phyloP scores from a whole-genome alignment of 805 yeast genomes.

The Jamesozyma piceae region DNA sequence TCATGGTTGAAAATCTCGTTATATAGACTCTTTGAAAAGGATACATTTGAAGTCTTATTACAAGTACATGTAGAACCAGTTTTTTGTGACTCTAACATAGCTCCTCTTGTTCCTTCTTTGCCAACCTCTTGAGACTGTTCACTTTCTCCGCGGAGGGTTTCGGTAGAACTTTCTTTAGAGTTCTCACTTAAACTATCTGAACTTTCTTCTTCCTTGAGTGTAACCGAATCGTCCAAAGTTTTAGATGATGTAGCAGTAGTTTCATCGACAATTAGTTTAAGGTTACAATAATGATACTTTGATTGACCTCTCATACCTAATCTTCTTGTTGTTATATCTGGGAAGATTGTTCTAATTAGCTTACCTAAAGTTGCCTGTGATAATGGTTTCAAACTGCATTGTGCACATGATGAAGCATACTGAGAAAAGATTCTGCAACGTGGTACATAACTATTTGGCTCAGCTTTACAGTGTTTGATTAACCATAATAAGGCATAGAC shows the following conservation, averaged over 20 bases:
- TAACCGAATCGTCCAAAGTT: not conserved
- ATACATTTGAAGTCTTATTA: not conserved
- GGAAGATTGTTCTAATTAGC: constrained; percentile 54
- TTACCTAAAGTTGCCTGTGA: constrained; percentile 77
- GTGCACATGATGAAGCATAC: constrained; percentile 50
- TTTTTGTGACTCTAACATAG: too few relatives aligned
- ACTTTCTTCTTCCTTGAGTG: not conserved
- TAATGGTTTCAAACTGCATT: constrained; percentile 45
- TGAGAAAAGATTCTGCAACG: constrained; percentile 60
- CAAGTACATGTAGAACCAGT: not conserved
- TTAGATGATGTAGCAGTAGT: not conserved
- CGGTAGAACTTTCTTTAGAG: not conserved
- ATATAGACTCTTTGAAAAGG: not conserved
- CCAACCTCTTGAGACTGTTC: not conserved
- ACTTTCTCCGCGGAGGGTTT: not conserved
- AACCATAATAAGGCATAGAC: constrained; percentile 78
- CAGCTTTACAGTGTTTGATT: constrained; percentile 48
- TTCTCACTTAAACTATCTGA: not conserved
- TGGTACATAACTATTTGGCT: constrained; percentile 47
- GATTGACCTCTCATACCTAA: constrained; percentile 76
- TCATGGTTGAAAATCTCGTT: not conserved
- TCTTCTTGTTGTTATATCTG: constrained; percentile 62
- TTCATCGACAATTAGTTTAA: constrained; percentile 32
- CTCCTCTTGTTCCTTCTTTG: not conserved
- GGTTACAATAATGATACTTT: constrained; percentile 79